phyloP scores from a whole-genome alignment of 2,329 filamentous ascomycete genomes.

The Hypoxylon sp. region DNA sequence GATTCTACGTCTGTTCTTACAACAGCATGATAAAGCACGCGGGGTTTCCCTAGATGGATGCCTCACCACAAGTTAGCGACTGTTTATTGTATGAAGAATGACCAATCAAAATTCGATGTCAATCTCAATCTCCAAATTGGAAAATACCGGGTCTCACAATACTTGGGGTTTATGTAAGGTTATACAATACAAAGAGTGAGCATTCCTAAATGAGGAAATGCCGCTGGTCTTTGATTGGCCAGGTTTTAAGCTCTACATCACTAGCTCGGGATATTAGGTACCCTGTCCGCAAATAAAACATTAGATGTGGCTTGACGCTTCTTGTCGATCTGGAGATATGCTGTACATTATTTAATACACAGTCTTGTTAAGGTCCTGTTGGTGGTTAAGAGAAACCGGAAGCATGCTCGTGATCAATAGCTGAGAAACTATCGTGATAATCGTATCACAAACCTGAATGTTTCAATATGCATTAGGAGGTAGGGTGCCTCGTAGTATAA shows the following conservation, averaged over 20 bases:
- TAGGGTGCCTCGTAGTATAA: neutral
- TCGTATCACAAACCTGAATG: neutral
- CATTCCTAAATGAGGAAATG: neutral
- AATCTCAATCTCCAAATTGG: neutral
- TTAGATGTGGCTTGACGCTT: neutral
- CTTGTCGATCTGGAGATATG: neutral
- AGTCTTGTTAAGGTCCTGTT: neutral
- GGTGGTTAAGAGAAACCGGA: neutral
- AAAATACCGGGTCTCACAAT: neutral
- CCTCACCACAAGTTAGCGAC: neutral
- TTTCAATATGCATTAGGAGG: neutral
- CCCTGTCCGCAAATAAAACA: neutral
- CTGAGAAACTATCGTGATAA: neutral
- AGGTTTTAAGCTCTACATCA: neutral
- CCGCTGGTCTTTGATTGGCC: neutral
- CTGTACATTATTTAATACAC: neutral
- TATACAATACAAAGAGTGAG: neutral
- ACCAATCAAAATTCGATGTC: neutral
- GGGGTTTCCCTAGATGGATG: neutral
- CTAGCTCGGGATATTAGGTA: neutral
- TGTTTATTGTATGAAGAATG: neutral
- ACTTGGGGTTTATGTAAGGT: neutral
- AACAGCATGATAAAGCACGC: neutral
- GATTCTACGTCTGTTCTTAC: slow-evolving; percentile 24
- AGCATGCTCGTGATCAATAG: neutral